Percentiles rank a stretch among this genome's conserved stretches.
These are phyloP conservation scores for Suhomyces sp. DNA, from an alignment of 805 yeast genomes.

Conservation along the genomic window DNA sequence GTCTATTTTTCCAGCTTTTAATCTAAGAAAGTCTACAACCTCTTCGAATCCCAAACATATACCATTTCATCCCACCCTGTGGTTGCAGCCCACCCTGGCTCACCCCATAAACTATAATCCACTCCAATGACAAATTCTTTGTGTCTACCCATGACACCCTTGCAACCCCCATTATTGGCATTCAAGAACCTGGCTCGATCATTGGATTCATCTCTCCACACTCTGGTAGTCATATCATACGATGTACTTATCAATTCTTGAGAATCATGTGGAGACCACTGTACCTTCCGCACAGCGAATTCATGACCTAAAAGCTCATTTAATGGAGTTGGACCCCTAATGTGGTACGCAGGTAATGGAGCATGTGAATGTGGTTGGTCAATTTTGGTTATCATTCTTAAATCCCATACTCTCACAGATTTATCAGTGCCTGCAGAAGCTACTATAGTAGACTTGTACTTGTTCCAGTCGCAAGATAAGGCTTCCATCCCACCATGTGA, in stretches of 20 bases:
- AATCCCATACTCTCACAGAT: slow-evolving; percentile 81
- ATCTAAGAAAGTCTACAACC: slow-evolving; percentile 17
- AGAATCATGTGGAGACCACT: slow-evolving; percentile 87
- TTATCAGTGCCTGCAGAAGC: slow-evolving; percentile 95
- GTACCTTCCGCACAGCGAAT: slow-evolving; percentile 76
- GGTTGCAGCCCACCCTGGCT: slow-evolving; percentile 92
- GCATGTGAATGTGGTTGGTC: slow-evolving; percentile 35
- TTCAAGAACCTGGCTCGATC: slow-evolving; percentile 50
- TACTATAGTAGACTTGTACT: slow-evolving; percentile 72
- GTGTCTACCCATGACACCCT: slow-evolving; percentile 64
- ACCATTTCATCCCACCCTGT: slow-evolving; percentile 98
- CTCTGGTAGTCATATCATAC: slow-evolving; percentile 88
- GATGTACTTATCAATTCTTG: slow-evolving; percentile 72
- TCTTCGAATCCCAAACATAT: slow-evolving; percentile 77
- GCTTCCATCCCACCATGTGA: slow-evolving; percentile 84
- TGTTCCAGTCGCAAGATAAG: slow-evolving; percentile 84
- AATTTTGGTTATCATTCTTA: slow-evolving; percentile 58
- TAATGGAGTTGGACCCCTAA: slow-evolving; percentile 61
- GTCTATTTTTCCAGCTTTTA: background rate
- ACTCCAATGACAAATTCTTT: slow-evolving; percentile 89
- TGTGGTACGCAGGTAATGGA: slow-evolving; percentile 42
- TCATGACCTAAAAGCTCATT: slow-evolving; percentile 86
- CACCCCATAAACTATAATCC: slow-evolving; percentile 97
- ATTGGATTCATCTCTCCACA: slow-evolving; percentile 77
- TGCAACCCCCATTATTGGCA: slow-evolving; percentile 47